Percentiles rank a stretch among this genome's conserved stretches.
Evolutionary conservation across 148 eudicot species (phyloP).

Genomic region (Vaccinium vitisidaea): DNA sequence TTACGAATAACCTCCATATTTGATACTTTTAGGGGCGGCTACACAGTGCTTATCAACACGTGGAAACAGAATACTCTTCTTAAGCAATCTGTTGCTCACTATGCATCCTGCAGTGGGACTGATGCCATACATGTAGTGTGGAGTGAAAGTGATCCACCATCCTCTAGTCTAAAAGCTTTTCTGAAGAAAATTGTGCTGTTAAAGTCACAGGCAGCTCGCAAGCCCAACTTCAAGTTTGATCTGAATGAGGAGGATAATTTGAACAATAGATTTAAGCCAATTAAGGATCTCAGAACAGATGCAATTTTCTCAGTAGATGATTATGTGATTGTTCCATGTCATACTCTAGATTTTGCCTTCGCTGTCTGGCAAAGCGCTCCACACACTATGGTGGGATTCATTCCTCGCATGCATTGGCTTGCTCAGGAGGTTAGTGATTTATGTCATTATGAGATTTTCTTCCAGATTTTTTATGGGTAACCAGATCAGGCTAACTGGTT

Average conservation of each 20-base stretch:
- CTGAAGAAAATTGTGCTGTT: slow-evolving; percentile 37
- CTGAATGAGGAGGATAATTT: slow-evolving; percentile 62
- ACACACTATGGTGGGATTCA: slow-evolving; percentile 73
- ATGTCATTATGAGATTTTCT: not conserved
- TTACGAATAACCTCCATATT: not conserved
- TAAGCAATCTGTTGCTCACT: slow-evolving; percentile 69
- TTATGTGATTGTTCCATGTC: slow-evolving; percentile 73
- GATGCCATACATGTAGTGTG: slow-evolving; percentile 81
- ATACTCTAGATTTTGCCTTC: slow-evolving; percentile 63
- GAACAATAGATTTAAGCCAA: slow-evolving; percentile 71
- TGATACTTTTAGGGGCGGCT: slow-evolving; percentile 46
- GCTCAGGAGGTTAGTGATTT: slow-evolving; percentile 46
- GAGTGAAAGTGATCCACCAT: slow-evolving; percentile 72
- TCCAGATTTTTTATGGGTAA: not conserved
- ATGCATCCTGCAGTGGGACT: slow-evolving; percentile 67
- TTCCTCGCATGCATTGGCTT: slow-evolving; percentile 74
- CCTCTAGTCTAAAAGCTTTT: slow-evolving; percentile 41
- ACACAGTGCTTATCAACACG: slow-evolving; percentile 73
- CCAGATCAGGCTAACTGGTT: not conserved
- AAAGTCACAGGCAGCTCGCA: slow-evolving; percentile 47
- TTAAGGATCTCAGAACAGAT: slow-evolving; percentile 52
- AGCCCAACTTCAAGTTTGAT: slow-evolving; percentile 58
- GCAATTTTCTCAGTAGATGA: slow-evolving; percentile 78
- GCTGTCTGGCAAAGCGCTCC: slow-evolving; percentile 82
- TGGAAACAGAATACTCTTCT: slow-evolving; percentile 74